These are phyloP conservation scores for Fusarium citri DNA, from an alignment of 2,329 filamentous ascomycete species.

Conservation along the genomic window DNA sequence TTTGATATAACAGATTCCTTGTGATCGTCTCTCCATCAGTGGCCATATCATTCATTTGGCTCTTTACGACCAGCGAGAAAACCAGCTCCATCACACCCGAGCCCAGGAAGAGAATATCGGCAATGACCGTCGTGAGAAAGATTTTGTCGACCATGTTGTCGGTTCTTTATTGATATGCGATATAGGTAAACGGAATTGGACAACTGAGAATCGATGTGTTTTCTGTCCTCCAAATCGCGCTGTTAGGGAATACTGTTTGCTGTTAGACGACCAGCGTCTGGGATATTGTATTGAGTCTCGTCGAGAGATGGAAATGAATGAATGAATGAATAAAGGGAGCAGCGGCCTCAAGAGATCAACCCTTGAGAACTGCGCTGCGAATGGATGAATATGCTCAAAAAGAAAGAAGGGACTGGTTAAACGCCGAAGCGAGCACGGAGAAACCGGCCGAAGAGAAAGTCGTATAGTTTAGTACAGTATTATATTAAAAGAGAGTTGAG, in stretches of 20 bases:
- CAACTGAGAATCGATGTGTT: not conserved
- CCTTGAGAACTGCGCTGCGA: slow-evolving; percentile 16
- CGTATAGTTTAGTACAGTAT: slow-evolving; percentile 19
- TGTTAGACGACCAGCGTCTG: slow-evolving; percentile 45
- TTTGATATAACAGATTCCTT: slow-evolving; percentile 63
- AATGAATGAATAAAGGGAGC: slow-evolving; percentile 1
- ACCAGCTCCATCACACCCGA: slow-evolving; percentile 67
- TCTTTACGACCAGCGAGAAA: slow-evolving; percentile 65
- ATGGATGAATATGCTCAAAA: slow-evolving; percentile 22
- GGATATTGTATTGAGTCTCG: slow-evolving; percentile 36
- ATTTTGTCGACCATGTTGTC: slow-evolving; percentile 66
- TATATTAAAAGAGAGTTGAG: slow-evolving; percentile 31
- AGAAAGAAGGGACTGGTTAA: slow-evolving; percentile 18
- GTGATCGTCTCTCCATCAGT: slow-evolving; percentile 61
- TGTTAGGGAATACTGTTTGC: slow-evolving; percentile 14
- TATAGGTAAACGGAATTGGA: not conserved
- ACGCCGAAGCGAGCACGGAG: slow-evolving; percentile 32
- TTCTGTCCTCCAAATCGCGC: slow-evolving; percentile 5
- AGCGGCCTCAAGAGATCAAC: slow-evolving; percentile 31
- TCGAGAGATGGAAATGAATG: slow-evolving; percentile 41
- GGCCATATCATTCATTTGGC: slow-evolving; percentile 57
- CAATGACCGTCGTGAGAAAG: slow-evolving; percentile 60
- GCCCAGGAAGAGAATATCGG: slow-evolving; percentile 63
- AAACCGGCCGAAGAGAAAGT: slow-evolving; percentile 23
- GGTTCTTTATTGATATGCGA: not conserved